phyloP scores from a whole-genome alignment of 306 rosid species.

The Gleditsia sinensis region DNA sequence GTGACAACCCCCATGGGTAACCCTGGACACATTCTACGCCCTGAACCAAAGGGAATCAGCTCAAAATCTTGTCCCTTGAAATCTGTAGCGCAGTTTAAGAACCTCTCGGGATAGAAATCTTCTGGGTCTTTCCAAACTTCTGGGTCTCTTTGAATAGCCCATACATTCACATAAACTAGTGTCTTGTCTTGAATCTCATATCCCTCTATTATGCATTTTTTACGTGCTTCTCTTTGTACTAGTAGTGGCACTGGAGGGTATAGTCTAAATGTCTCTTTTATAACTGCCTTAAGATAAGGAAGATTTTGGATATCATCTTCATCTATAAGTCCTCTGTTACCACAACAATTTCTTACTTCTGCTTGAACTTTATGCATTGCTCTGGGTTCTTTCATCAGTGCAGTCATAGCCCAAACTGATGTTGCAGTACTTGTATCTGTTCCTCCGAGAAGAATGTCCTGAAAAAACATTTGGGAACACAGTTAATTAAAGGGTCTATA shows the following conservation, averaged over 20 bases:
- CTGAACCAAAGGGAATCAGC: constrained; percentile 17
- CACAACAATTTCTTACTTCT: not conserved
- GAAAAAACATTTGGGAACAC: not conserved
- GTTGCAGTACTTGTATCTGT: not conserved
- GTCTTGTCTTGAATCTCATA: not conserved
- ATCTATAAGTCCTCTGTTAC: not conserved
- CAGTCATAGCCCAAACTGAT: not conserved
- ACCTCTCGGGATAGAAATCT: not conserved
- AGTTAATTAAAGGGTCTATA: too few species aligned
- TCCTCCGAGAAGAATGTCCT: not conserved
- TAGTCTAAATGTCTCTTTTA: constrained; percentile 4
- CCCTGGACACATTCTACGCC: constrained; percentile 37
- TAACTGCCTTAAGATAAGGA: not conserved
- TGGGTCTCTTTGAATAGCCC: not conserved
- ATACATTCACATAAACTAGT: constrained; percentile 3
- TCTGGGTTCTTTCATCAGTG: not conserved
- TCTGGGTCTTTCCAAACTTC: not conserved
- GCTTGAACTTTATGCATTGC: not conserved
- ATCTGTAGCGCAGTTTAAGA: not conserved
- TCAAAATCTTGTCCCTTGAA: constrained; percentile 1
- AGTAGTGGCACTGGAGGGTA: not conserved
- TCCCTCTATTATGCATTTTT: not conserved
- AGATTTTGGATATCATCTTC: constrained; percentile 20
- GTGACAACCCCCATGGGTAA: not conserved
- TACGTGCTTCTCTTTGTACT: not conserved